A percentile compares a stretch with the other conserved stretches of the same genome.
phyloP scores from a whole-genome alignment of 2,329 filamentous ascomycete genomes.

The Diaporthe citri region DNA sequence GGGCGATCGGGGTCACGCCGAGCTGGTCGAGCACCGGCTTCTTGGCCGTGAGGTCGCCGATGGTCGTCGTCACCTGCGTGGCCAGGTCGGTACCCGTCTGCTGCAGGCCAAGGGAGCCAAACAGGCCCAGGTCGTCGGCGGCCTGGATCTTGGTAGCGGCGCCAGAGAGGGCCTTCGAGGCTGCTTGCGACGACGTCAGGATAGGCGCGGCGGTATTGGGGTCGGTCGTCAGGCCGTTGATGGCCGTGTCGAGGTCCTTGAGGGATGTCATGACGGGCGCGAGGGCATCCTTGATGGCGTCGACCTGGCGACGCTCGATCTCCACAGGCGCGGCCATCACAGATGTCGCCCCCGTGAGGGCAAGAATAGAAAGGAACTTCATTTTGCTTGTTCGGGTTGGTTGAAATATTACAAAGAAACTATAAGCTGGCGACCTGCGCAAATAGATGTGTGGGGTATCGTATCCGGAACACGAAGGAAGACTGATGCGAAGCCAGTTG shows the following conservation, averaged over 20 bases:
- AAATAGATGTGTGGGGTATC: slow-evolving; percentile 11
- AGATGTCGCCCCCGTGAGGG: slow-evolving; percentile 8
- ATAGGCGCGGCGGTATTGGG: slow-evolving; percentile 28
- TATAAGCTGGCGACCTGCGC: slow-evolving; percentile 31
- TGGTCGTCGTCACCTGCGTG: slow-evolving; percentile 34
- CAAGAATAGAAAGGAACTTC: slow-evolving; percentile 19
- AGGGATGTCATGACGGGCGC: slow-evolving; percentile 34
- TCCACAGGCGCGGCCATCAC: slow-evolving; percentile 15
- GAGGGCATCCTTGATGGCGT: slow-evolving; percentile 30
- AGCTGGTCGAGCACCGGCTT: slow-evolving; percentile 33
- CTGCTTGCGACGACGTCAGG: slow-evolving; percentile 22
- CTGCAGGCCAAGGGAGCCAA: slow-evolving; percentile 46
- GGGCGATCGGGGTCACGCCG: slow-evolving; percentile 30
- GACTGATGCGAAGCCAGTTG: neutral
- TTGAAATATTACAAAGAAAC: neutral
- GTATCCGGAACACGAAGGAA: neutral
- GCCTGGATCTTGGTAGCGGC: slow-evolving; percentile 32
- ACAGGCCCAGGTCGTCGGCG: slow-evolving; percentile 20
- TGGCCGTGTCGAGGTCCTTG: slow-evolving; percentile 33
- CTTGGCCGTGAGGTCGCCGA: slow-evolving; percentile 33
- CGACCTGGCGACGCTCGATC: slow-evolving; percentile 21
- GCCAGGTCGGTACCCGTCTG: slow-evolving; percentile 34
- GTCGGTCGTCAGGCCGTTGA: slow-evolving; percentile 33
- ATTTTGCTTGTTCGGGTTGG: neutral
- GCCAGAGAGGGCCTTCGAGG: slow-evolving; percentile 22